Evolutionary conservation across 2,329 filamentous ascomycete species (phyloP).

Genomic region (Tetracladium maxilliforme): DNA sequence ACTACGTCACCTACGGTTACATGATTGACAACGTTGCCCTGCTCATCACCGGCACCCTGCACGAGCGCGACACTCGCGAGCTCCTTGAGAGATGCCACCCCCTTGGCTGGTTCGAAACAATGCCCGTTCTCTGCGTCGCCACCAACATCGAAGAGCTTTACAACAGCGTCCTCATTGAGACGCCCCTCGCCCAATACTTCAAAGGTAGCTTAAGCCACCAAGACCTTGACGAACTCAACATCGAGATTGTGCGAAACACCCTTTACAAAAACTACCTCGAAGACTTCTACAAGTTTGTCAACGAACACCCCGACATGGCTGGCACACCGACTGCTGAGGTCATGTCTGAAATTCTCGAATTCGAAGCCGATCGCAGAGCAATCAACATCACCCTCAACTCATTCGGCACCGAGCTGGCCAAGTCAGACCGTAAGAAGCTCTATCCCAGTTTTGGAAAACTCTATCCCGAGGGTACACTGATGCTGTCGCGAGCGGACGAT

Average conservation of each 20-base stretch:
- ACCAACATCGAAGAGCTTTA: conserved; percentile 98
- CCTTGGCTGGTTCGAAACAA: conserved; percentile 96
- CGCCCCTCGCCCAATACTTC: conserved; percentile 90
- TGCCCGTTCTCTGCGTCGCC: conserved; percentile 94
- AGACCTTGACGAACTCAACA: conserved; percentile 96
- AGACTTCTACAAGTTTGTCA: conserved; percentile 92
- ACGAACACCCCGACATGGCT: conserved; percentile 70
- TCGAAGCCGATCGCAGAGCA: conserved; percentile 88
- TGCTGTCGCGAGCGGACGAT: conserved; percentile 91
- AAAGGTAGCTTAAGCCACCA: conserved; percentile 93
- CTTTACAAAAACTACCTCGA: conserved; percentile 99
- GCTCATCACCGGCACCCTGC: conserved; percentile 91
- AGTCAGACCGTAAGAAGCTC: conserved; percentile 87
- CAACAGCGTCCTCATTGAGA: conserved; percentile 95
- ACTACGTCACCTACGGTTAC: conserved; percentile 97
- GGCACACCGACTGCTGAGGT: conserved; percentile 84
- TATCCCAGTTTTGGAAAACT: conserved; percentile 86
- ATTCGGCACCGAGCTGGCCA: conserved; percentile 89
- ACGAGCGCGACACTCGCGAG: conserved; percentile 93
- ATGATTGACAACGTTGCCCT: conserved; percentile 99
- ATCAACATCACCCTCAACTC: conserved; percentile 99
- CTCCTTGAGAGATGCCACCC: conserved; percentile 92
- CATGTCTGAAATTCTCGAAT: conserved; percentile 92
- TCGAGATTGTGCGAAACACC: conserved; percentile 96
- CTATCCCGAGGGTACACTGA: conserved; percentile 85